A percentile compares a stretch with the other conserved stretches of the same genome.
These are phyloP conservation scores for Penicillium nucicola DNA, from an alignment of 495 filamentous ascomycete genomes.

Conservation along the genomic window DNA sequence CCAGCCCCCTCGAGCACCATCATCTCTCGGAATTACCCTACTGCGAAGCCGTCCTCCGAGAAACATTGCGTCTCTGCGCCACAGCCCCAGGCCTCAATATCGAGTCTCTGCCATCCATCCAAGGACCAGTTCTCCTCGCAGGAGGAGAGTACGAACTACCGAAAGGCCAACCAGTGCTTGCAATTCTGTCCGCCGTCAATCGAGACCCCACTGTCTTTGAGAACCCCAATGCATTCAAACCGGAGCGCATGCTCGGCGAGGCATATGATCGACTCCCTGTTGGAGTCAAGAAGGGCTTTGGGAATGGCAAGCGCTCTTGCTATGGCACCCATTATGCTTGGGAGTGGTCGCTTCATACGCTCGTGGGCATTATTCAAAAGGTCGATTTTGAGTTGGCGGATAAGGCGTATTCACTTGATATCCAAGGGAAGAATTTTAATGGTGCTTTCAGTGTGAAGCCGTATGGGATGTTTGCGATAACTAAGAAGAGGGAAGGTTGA, in stretches of 20 bases:
- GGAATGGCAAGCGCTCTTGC: constrained; percentile 68
- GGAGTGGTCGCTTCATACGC: constrained; percentile 48
- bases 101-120: constrained; percentile 47
- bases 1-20: constrained; percentile 34
- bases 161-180: constrained; percentile 57
- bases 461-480: not conserved
- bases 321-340: constrained; percentile 64
- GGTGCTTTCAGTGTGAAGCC: constrained; percentile 40
- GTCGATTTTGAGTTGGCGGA: constrained; percentile 45
- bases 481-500: not conserved
- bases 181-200: constrained; percentile 63
- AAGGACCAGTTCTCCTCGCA: constrained; percentile 47
- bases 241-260: constrained; percentile 69
- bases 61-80: constrained; percentile 66
- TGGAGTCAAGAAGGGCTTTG: constrained; percentile 65
- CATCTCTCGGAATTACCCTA: constrained; percentile 67
- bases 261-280: constrained; percentile 55
- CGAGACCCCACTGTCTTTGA: constrained; percentile 67
- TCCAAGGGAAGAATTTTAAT: constrained; percentile 28
- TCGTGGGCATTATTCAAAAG: constrained; percentile 40
- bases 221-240: constrained; percentile 59
- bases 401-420: constrained; percentile 29
- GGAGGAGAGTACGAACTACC: constrained; percentile 67
- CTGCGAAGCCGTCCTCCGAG: constrained; percentile 64
- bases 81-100: constrained; percentile 64